Percentiles rank a stretch among this genome's conserved stretches.
phyloP scores from a whole-genome alignment of 768 basidiomycete genomes.

The Cystofilobasidium capitatum region DNA sequence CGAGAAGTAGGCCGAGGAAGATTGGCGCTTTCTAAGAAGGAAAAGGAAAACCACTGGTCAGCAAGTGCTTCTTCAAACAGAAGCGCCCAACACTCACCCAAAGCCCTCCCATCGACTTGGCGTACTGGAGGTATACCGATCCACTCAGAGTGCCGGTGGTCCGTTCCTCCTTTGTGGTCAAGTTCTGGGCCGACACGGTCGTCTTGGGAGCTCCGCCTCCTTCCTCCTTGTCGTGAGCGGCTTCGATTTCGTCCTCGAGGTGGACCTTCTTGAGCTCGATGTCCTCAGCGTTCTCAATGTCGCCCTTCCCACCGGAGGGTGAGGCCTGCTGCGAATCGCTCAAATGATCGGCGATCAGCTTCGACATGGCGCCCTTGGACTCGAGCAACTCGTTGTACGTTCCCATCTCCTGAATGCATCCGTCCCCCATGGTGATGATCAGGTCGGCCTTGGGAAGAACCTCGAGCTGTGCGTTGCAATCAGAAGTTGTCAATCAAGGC shows the following conservation, averaged over 20 bases:
- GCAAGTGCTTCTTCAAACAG: background rate
- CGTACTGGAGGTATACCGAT: background rate
- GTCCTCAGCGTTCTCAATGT: slow-evolving; percentile 40
- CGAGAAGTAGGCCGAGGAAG: background rate
- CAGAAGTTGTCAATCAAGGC: background rate
- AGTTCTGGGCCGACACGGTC: background rate
- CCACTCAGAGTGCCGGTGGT: slow-evolving; percentile 8
- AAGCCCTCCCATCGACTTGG: background rate
- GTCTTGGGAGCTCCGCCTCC: slow-evolving; percentile 2
- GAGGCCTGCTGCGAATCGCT: slow-evolving; percentile 45
- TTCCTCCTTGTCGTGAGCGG: background rate
- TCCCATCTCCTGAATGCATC: slow-evolving; percentile 19
- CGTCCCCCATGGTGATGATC: slow-evolving; percentile 33
- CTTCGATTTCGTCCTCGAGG: slow-evolving; percentile 8
- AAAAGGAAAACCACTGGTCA: background rate
- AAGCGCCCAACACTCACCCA: background rate
- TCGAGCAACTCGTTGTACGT: slow-evolving; percentile 28
- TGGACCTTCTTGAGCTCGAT: slow-evolving; percentile 29
- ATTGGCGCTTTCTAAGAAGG: background rate
- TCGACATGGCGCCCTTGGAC: slow-evolving; percentile 57
- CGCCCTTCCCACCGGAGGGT: background rate
- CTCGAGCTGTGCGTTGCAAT: slow-evolving; percentile 33
- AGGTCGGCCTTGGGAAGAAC: slow-evolving; percentile 35
- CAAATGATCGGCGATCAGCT: slow-evolving; percentile 68
- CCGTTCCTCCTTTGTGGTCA: slow-evolving; percentile 24